A percentile compares a stretch with the other conserved stretches of the same genome.
Evolutionary conservation across 306 rosid genomes (phyloP).

Genomic region (Astragalus glycyphyllos): DNA sequence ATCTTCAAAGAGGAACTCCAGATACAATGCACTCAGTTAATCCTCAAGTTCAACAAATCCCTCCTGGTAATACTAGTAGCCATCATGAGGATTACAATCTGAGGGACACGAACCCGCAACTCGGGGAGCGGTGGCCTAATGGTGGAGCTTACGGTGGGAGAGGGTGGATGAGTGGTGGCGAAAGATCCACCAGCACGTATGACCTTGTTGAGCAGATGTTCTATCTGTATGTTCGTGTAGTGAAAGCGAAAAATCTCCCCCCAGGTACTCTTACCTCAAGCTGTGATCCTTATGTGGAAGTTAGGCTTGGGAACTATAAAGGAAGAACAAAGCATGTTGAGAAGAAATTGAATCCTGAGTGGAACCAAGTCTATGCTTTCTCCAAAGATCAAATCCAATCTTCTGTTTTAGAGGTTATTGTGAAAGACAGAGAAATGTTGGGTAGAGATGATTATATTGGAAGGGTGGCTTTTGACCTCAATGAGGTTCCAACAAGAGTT

Average conservation of each 20-base stretch:
- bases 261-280: slow-evolving; percentile 63
- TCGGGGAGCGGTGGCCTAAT: slow-evolving; percentile 84
- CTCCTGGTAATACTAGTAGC: slow-evolving; percentile 29
- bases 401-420: slow-evolving; percentile 77
- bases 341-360: slow-evolving; percentile 80
- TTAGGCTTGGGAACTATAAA: slow-evolving; percentile 84
- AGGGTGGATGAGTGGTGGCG: slow-evolving; percentile 74
- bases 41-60: slow-evolving; percentile 52
- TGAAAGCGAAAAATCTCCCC: slow-evolving; percentile 86
- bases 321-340: slow-evolving; percentile 86
- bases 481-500: slow-evolving; percentile 89
- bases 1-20: slow-evolving; percentile 54
- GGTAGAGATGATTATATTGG: slow-evolving; percentile 93
- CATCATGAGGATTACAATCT: slow-evolving; percentile 60
- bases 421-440: slow-evolving; percentile 83
- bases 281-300: slow-evolving; percentile 94
- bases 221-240: slow-evolving; percentile 78
- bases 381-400: slow-evolving; percentile 90
- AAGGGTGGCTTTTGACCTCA: slow-evolving; percentile 77
- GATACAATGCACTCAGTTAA: slow-evolving; percentile 45
- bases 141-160: slow-evolving; percentile 57
- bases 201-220: slow-evolving; percentile 93
- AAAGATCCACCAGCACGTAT: slow-evolving; percentile 73
- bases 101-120: slow-evolving; percentile 82
- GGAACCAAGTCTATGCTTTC: slow-evolving; percentile 96